Conservation (phyloP, 805 yeast genomes). For the Spathaspora passalidarum region DNA sequence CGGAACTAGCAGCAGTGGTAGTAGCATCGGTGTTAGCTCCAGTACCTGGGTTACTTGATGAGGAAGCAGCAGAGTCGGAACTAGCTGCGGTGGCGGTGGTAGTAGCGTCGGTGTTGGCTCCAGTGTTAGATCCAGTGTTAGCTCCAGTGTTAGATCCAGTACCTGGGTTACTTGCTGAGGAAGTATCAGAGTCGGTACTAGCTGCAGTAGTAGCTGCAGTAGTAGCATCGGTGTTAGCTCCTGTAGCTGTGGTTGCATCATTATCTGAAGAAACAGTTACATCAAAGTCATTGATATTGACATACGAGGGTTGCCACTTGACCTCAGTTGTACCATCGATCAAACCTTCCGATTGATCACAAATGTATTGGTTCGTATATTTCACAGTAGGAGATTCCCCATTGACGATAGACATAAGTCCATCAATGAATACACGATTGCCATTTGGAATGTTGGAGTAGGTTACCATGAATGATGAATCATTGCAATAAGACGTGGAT, state of each 20-base stretch:
- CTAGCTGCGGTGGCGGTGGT: slow-evolving; percentile 16
- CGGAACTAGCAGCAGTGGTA: no score
- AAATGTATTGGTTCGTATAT: slow-evolving; percentile 11
- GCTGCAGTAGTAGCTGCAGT: no score
- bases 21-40: no score
- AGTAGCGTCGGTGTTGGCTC: slow-evolving; percentile 13
- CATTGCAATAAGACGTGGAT: slow-evolving; percentile 14
- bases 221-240: no score
- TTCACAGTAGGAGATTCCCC: slow-evolving; percentile 1
- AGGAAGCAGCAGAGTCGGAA: slow-evolving; percentile 5
- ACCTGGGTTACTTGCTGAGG: no score
- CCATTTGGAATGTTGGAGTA: slow-evolving; percentile 25
- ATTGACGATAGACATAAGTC: slow-evolving; percentile 6
- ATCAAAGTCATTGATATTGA: neutral
- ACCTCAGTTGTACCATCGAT: slow-evolving; percentile 13
- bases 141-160: no score
- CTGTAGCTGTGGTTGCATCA: neutral
- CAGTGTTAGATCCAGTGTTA: slow-evolving; percentile 10
- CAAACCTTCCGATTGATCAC: slow-evolving; percentile 7
- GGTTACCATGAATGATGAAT: slow-evolving; percentile 6
- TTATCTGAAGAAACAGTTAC: neutral
- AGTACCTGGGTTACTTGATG: neutral
- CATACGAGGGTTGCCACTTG: slow-evolving; percentile 9
- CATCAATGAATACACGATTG: slow-evolving; percentile 13
- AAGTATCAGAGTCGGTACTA: no score